Evolutionary conservation across 148 eudicot species (phyloP).

Genomic region (Spergularia bocconei): DNA sequence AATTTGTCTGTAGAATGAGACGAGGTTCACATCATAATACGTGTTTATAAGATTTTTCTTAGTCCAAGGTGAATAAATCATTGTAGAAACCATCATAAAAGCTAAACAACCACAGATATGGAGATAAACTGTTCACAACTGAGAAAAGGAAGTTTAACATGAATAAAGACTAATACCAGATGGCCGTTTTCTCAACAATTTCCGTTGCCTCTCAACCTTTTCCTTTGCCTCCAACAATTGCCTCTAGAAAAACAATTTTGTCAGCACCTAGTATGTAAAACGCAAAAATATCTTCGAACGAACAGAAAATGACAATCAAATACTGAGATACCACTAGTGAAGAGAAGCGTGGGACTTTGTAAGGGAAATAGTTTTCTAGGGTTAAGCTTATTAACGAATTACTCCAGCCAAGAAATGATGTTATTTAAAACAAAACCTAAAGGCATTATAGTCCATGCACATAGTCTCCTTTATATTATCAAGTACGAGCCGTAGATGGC

Average conservation of each 20-base stretch:
- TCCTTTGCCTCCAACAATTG: slow-evolving; percentile 84
- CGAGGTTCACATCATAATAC: not conserved
- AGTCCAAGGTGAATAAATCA: not conserved
- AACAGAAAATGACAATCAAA: not conserved
- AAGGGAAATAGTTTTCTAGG: not conserved
- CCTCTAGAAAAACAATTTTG: slow-evolving; percentile 41
- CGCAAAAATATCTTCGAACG: slow-evolving; percentile 3
- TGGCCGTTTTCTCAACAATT: slow-evolving; percentile 75
- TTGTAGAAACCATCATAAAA: not conserved
- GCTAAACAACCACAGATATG: slow-evolving; percentile 4
- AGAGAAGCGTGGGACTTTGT: no score
- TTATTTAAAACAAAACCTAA: not conserved
- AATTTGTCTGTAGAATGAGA: not conserved
- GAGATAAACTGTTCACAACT: not conserved
- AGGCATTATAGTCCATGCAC: not conserved
- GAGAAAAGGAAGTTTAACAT: not conserved
- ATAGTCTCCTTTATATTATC: not conserved
- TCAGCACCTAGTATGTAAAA: slow-evolving; percentile 14
- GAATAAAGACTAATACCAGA: slow-evolving; percentile 42
- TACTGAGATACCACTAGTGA: not conserved
- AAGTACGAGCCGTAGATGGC: not conserved
- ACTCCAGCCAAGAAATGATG: not conserved
- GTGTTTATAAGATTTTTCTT: not conserved
- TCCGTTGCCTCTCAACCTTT: slow-evolving; percentile 87
- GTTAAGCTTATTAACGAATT: not conserved